phyloP scores from a whole-genome alignment of 176 grass and related monocot genomes.

The Luzula sylvatica region DNA sequence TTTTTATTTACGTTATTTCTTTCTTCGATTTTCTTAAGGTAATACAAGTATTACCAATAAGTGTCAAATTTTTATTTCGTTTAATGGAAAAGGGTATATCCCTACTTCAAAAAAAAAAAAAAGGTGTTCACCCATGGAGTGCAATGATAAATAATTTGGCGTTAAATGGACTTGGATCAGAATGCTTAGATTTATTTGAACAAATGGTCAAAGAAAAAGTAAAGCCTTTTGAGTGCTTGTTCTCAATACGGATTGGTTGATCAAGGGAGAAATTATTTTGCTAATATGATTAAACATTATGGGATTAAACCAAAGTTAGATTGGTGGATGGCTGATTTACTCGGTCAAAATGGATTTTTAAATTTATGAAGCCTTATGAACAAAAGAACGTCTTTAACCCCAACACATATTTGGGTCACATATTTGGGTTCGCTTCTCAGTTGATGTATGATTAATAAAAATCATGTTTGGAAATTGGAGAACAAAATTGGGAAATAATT shows the following conservation, averaged over 20 bases:
- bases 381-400: slow-evolving; percentile 50
- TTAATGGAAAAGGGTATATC: no score
- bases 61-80: no score
- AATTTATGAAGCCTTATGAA: slow-evolving; percentile 41
- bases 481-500: no score
- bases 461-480: slow-evolving; percentile 8
- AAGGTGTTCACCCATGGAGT: no score
- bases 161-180: slow-evolving; percentile 4
- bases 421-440: slow-evolving; percentile 81
- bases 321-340: slow-evolving; percentile 65
- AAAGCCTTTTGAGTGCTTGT: slow-evolving; percentile 57
- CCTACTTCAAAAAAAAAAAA: no score
- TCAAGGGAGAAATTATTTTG: slow-evolving; percentile 37
- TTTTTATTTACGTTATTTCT: no score
- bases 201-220: slow-evolving; percentile 35
- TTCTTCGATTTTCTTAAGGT: no score
- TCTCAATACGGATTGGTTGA: slow-evolving; percentile 53
- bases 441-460: slow-evolving; percentile 58
- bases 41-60: no score
- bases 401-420: slow-evolving; percentile 60
- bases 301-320: slow-evolving; percentile 49
- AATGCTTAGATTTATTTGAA: slow-evolving; percentile 57
- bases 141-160: no score
- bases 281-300: slow-evolving; percentile 38
- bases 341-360: slow-evolving; percentile 47